These are phyloP conservation scores for Trypethelium eluteriae DNA, from an alignment of 495 filamentous ascomycete genomes.

Conservation along the genomic window DNA sequence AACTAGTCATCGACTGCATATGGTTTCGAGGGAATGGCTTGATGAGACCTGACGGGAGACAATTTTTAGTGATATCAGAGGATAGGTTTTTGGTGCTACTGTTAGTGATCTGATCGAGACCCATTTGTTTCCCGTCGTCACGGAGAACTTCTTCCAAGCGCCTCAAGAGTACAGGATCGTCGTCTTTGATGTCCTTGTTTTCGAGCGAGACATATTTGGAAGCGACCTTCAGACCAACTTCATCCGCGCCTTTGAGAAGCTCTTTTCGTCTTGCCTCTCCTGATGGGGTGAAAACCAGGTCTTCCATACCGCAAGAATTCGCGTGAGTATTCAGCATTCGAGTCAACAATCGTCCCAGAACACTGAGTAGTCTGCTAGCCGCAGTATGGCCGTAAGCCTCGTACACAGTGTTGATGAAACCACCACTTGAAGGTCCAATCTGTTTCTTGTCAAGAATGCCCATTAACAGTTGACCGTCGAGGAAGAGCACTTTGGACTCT, in stretches of 20 bases:
- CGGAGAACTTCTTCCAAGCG: constrained; percentile 84
- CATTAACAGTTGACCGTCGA: constrained; percentile 75
- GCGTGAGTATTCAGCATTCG: constrained; percentile 86
- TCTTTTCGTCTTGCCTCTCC: constrained; percentile 66
- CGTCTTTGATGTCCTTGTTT: constrained; percentile 47
- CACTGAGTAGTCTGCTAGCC: constrained; percentile 78
- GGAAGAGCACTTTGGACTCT: constrained; percentile 68
- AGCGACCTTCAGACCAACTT: constrained; percentile 76
- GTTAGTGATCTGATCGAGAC: constrained; percentile 79
- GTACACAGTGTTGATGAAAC: constrained; percentile 84
- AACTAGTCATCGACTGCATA: constrained; percentile 97
- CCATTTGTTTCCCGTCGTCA: constrained; percentile 81
- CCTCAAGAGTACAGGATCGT: constrained; percentile 60
- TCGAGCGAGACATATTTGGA: constrained; percentile 87
- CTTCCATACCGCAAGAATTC: constrained; percentile 96
- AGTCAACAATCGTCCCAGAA: constrained; percentile 82
- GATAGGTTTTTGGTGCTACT: constrained; percentile 62
- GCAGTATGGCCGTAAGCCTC: constrained; percentile 84
- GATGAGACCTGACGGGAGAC: constrained; percentile 71
- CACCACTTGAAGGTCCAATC: constrained; percentile 77
- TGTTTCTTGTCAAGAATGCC: constrained; percentile 97
- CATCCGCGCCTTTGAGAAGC: constrained; percentile 57
- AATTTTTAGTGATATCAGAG: constrained; percentile 65
- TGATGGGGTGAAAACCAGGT: constrained; percentile 74
- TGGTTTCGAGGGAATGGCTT: constrained; percentile 96